phyloP scores from a whole-genome alignment of 2,329 filamentous ascomycete species.

The Acrodontium crateriforme region DNA sequence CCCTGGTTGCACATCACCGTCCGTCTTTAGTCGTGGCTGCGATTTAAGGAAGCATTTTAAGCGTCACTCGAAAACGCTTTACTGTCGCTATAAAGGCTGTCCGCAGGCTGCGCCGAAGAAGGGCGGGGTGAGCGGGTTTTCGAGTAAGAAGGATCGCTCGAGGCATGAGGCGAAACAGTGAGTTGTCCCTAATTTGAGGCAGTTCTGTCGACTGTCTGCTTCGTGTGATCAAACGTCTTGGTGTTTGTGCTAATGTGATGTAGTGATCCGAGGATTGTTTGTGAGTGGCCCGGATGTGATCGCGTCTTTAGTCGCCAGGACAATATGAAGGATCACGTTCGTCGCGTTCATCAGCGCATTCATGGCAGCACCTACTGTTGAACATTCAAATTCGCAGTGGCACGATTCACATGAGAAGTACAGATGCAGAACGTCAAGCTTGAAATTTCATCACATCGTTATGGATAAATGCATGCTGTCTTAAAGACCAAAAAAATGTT shows the following conservation, averaged over 20 bases:
- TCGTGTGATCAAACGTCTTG: not conserved
- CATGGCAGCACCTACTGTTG: too few species aligned
- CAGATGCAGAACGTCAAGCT: too few species aligned
- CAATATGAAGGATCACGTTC: too few species aligned
- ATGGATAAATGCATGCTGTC: too few species aligned
- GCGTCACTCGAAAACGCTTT: conserved; percentile 46
- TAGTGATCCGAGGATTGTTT: conserved; percentile 42
- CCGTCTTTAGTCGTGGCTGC: conserved; percentile 44
- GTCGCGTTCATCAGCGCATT: too few species aligned
- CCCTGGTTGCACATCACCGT: conserved; percentile 44
- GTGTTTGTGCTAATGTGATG: too few species aligned
- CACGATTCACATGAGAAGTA: too few species aligned
- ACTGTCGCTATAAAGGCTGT: conserved; percentile 45
- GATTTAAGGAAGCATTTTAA: conserved; percentile 51
- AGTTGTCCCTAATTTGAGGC: conserved; percentile 17
- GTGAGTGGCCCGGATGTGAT: conserved; percentile 44
- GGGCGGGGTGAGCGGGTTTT: conserved; percentile 44
- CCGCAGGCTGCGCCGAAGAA: conserved; percentile 40
- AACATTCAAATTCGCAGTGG: too few species aligned
- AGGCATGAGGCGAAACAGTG: conserved; percentile 50
- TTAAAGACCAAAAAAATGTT: too few species aligned
- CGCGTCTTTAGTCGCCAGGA: conserved; percentile 47
- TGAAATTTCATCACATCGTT: too few species aligned
- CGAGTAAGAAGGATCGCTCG: conserved; percentile 48
- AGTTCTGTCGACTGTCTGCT: not conserved